These are phyloP conservation scores for Athelia psychrophila DNA, from an alignment of 1,284 basidiomycete genomes.

Conservation along the genomic window DNA sequence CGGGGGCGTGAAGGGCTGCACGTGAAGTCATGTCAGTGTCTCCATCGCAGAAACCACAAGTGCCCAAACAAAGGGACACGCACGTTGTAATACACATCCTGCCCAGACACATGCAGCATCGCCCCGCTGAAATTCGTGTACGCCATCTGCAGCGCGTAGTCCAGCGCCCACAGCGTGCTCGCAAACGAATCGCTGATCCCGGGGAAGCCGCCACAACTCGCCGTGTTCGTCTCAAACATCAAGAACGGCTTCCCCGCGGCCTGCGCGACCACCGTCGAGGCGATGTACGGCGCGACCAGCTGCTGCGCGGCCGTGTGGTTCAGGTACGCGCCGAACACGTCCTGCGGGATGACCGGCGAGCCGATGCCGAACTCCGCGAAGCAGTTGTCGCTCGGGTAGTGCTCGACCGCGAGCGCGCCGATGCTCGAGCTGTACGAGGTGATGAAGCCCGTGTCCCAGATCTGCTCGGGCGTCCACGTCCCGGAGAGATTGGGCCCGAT, in stretches of 20 bases:
- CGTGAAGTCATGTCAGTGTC: background rate
- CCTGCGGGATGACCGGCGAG: slow-evolving; percentile 43
- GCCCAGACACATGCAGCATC: slow-evolving; percentile 64
- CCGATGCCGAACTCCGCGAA: slow-evolving; percentile 48
- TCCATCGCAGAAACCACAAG: background rate
- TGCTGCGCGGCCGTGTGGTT: slow-evolving; percentile 48
- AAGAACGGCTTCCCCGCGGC: slow-evolving; percentile 48
- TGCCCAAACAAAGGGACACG: slow-evolving; percentile 22
- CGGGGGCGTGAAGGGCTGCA: slow-evolving; percentile 32
- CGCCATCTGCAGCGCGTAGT: slow-evolving; percentile 64
- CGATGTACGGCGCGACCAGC: slow-evolving; percentile 50
- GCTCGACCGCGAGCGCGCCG: slow-evolving; percentile 43
- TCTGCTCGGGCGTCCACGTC: slow-evolving; percentile 39
- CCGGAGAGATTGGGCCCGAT: slow-evolving; percentile 50
- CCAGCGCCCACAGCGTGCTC: slow-evolving; percentile 69
- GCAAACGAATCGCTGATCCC: slow-evolving; percentile 74
- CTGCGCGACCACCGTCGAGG: slow-evolving; percentile 44
- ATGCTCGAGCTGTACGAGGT: slow-evolving; percentile 36
- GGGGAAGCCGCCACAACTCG: slow-evolving; percentile 78
- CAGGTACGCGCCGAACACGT: slow-evolving; percentile 53
- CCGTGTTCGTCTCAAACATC: slow-evolving; percentile 75
- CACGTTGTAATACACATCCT: slow-evolving; percentile 67
- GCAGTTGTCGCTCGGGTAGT: slow-evolving; percentile 52
- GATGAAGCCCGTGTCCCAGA: slow-evolving; percentile 47
- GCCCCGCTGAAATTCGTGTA: slow-evolving; percentile 56